phyloP scores from a whole-genome alignment of 2,329 filamentous ascomycete species.

The Colletotrichum viniferum region DNA sequence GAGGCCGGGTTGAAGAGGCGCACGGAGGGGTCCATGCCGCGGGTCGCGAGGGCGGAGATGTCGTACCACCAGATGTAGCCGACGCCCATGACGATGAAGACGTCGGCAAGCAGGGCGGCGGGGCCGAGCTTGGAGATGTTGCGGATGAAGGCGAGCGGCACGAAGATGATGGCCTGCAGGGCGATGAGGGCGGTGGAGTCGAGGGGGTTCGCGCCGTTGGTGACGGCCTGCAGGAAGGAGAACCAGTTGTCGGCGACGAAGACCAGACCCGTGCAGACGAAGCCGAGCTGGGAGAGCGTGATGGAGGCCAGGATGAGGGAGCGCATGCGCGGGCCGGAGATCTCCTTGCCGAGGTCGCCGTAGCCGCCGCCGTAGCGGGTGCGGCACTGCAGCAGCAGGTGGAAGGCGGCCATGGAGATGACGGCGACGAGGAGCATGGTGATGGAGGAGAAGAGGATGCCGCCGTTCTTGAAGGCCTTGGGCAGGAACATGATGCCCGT shows the following conservation, averaged over 20 bases:
- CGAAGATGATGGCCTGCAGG: slow-evolving; percentile 66
- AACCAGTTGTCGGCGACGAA: slow-evolving; percentile 78
- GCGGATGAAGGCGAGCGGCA: slow-evolving; percentile 72
- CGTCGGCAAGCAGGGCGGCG: slow-evolving; percentile 71
- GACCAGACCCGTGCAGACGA: slow-evolving; percentile 78
- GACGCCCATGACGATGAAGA: slow-evolving; percentile 74
- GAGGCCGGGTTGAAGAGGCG: slow-evolving; percentile 70
- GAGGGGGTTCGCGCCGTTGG: slow-evolving; percentile 51
- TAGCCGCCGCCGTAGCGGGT: slow-evolving; percentile 71
- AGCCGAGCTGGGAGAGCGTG: slow-evolving; percentile 76
- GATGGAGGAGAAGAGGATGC: slow-evolving; percentile 75
- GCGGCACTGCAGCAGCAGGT: slow-evolving; percentile 72
- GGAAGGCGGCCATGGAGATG: slow-evolving; percentile 74
- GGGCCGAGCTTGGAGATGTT: slow-evolving; percentile 78
- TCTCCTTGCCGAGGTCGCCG: slow-evolving; percentile 72
- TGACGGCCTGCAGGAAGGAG: slow-evolving; percentile 70
- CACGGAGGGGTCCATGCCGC: slow-evolving; percentile 66
- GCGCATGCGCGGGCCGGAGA: slow-evolving; percentile 68
- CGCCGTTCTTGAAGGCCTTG: slow-evolving; percentile 80
- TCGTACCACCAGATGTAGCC: slow-evolving; percentile 78
- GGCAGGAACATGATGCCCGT: slow-evolving; percentile 84
- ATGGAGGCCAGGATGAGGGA: slow-evolving; percentile 72
- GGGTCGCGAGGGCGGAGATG: slow-evolving; percentile 56
- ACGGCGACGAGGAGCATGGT: slow-evolving; percentile 69
- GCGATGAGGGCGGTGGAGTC: slow-evolving; percentile 66